Percentiles rank a stretch among this genome's conserved stretches.
Evolutionary conservation across 2,329 filamentous ascomycete species (phyloP).

Genomic region (Claviceps spartinae): DNA sequence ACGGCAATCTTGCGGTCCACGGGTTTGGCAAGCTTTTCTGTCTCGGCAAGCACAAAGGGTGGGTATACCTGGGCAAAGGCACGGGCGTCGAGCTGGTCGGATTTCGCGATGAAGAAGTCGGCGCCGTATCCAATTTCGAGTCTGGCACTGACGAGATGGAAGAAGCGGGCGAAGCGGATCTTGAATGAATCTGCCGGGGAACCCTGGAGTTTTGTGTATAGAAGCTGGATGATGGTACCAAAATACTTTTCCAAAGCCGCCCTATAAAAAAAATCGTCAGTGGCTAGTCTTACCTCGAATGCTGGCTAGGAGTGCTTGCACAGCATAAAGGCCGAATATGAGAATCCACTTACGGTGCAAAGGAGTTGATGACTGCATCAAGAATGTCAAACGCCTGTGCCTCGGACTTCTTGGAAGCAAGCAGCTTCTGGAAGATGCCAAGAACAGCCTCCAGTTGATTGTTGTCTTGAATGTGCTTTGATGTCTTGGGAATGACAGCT

Average conservation of each 20-base stretch:
- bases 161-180: slow-evolving; percentile 82
- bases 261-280: slow-evolving; percentile 22
- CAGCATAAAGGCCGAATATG: not conserved
- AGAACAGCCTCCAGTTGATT: slow-evolving; percentile 79
- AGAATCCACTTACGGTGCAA: slow-evolving; percentile 49
- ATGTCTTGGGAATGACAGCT: slow-evolving; percentile 68
- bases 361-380: slow-evolving; percentile 61
- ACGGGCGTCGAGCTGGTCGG: slow-evolving; percentile 67
- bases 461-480: slow-evolving; percentile 57
- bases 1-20: slow-evolving; percentile 89
- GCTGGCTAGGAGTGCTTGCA: not conserved
- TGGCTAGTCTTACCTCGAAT: not conserved
- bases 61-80: slow-evolving; percentile 80
- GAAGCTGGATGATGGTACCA: slow-evolving; percentile 61
- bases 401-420: slow-evolving; percentile 73
- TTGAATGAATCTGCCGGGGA: slow-evolving; percentile 64
- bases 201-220: slow-evolving; percentile 65
- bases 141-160: slow-evolving; percentile 75
- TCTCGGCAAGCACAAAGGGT: slow-evolving; percentile 73
- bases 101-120: slow-evolving; percentile 78
- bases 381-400: slow-evolving; percentile 79
- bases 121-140: slow-evolving; percentile 72
- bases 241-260: slow-evolving; percentile 62
- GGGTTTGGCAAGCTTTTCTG: slow-evolving; percentile 74
- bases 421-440: slow-evolving; percentile 89